Evolutionary conservation across 164 flowering plant species (phyloP).

Genomic region (Annona squamosa): DNA sequence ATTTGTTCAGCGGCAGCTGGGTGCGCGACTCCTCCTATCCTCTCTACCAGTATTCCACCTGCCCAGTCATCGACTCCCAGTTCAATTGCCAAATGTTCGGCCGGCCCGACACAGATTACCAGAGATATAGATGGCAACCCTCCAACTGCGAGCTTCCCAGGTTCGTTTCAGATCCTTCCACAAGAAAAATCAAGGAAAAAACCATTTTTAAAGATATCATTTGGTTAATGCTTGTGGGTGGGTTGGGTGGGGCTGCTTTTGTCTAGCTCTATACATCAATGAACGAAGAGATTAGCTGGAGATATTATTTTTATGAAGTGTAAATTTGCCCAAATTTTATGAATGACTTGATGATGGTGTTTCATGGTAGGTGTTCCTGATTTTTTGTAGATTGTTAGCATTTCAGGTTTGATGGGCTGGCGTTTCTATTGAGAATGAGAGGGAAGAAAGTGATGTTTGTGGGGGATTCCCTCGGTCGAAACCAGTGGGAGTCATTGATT

Average conservation of each 20-base stretch:
- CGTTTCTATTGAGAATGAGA: conserved; percentile 59
- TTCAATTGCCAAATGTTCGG: conserved; percentile 83
- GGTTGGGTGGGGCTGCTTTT: no score
- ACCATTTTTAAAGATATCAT: no score
- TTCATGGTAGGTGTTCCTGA: not conserved
- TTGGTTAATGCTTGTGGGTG: no score
- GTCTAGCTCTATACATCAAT: no score
- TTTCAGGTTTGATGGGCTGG: conserved; percentile 62
- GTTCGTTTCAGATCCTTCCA: conserved; percentile 20
- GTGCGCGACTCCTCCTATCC: conserved; percentile 63
- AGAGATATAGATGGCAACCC: conserved; percentile 74
- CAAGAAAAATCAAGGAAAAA: not conserved
- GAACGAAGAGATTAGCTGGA: no score
- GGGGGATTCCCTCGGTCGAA: conserved; percentile 80
- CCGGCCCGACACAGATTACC: conserved; percentile 80
- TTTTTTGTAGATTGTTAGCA: not conserved
- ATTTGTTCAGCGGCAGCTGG: conserved; percentile 69
- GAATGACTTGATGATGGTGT: no score
- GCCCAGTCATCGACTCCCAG: conserved; percentile 65
- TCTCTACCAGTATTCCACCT: conserved; percentile 42
- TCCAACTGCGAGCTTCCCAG: conserved; percentile 68
- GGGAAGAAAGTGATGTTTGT: conserved; percentile 84
- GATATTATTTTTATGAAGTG: no score
- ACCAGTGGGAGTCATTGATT: conserved; percentile 93
- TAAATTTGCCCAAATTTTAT: no score